Percentiles rank a stretch among this genome's conserved stretches.
phyloP scores from a whole-genome alignment of 306 rosid species.

The Hylodesmum podocarpum region DNA sequence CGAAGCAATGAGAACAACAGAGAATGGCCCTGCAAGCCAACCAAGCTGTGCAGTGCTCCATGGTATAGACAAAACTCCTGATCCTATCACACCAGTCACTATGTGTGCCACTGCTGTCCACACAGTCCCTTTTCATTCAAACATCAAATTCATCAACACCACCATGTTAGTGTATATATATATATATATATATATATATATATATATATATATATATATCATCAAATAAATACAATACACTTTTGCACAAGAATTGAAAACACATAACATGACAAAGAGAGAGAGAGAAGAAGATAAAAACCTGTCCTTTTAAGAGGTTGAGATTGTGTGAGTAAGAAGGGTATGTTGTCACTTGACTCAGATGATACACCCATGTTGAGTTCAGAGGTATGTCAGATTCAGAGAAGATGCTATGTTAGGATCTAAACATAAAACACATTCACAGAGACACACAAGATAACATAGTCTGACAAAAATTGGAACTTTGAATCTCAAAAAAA shows the following conservation, averaged over 20 bases:
- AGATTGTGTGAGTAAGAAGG: constrained; percentile 14
- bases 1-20: constrained; percentile 41
- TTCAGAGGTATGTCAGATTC: not conserved
- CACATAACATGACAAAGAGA: not conserved
- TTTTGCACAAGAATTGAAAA: not conserved
- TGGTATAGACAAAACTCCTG: constrained; percentile 52
- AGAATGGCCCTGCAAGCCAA: constrained; percentile 53
- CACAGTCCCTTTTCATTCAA: constrained; percentile 35
- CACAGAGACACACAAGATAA: no score
- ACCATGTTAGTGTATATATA: not conserved
- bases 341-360: not conserved
- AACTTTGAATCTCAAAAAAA: no score
- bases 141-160: not conserved
- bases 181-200: no score
- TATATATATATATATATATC: no score
- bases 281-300: not conserved
- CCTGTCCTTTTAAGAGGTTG: constrained; percentile 33
- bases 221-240: no score
- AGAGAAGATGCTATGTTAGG: not conserved
- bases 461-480: no score
- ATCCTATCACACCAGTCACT: constrained; percentile 63
- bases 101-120: constrained; percentile 64
- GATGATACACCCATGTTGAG: not conserved
- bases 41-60: constrained; percentile 65
- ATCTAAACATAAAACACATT: no score